Percentiles rank a stretch among this genome's conserved stretches.
phyloP scores from a whole-genome alignment of 805 yeast genomes.

The Myxozyma lipomycoides region DNA sequence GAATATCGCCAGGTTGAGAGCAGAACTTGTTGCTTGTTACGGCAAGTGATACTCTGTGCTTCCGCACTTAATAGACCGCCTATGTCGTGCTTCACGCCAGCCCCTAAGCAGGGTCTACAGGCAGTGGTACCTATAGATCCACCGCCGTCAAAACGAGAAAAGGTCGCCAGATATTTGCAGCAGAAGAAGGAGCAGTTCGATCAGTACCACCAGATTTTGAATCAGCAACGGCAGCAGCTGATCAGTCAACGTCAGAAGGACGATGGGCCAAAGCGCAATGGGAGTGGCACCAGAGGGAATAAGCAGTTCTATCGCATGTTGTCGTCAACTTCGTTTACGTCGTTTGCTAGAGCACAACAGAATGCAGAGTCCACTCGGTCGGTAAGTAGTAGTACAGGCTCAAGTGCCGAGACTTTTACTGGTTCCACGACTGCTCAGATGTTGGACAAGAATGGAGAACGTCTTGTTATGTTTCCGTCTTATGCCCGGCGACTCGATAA shows the following conservation, averaged over 20 bases:
- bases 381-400: not conserved
- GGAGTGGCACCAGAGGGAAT: not conserved
- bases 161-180: slow-evolving; percentile 20
- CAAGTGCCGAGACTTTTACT: not conserved
- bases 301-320: slow-evolving; percentile 14
- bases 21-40: too few relatives aligned
- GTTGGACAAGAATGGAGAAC: slow-evolving; percentile 44
- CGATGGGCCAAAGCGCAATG: not conserved
- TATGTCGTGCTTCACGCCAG: slow-evolving; percentile 26
- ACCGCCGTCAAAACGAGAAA: slow-evolving; percentile 28
- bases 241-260: slow-evolving; percentile 11
- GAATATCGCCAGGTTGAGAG: too few relatives aligned
- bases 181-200: slow-evolving; percentile 28
- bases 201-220: slow-evolving; percentile 22
- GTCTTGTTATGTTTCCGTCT: slow-evolving; percentile 58
- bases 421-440: slow-evolving; percentile 3
- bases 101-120: slow-evolving; percentile 26
- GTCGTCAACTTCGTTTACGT: slow-evolving; percentile 27
- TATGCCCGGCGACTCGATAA: slow-evolving; percentile 43
- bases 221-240: slow-evolving; percentile 22
- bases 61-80: too few relatives aligned
- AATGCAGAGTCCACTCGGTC: not conserved
- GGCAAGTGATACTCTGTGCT: too few relatives aligned
- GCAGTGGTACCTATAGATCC: slow-evolving; percentile 28
- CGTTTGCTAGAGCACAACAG: slow-evolving; percentile 23